These are phyloP conservation scores for Capsella rubella DNA, from an alignment of 441 rosid species.

Conservation along the genomic window DNA sequence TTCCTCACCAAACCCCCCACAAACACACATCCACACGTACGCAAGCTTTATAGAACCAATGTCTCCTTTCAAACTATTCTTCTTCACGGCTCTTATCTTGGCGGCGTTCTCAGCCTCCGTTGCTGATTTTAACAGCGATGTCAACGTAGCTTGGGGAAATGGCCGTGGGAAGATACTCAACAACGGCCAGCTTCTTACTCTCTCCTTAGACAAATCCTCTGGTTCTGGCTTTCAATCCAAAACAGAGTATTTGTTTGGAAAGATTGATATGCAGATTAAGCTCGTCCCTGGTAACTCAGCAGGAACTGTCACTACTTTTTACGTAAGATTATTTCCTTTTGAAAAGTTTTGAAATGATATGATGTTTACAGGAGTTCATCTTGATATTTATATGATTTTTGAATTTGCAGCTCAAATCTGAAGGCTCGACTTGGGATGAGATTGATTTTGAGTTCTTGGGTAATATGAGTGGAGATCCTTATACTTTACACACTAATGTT, in stretches of 20 bases:
- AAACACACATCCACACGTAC: constrained; percentile 30
- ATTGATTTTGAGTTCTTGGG: constrained; percentile 74
- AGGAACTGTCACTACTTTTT: constrained; percentile 71
- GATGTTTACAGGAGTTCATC: not conserved
- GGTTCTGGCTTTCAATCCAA: constrained; percentile 77
- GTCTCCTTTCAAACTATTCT: constrained; percentile 35
- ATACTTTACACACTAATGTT: constrained; percentile 61
- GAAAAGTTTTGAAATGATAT: not conserved
- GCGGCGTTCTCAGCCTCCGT: constrained; percentile 26
- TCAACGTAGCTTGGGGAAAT: constrained; percentile 58
- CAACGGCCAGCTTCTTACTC: constrained; percentile 56
- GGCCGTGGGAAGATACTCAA: constrained; percentile 51
- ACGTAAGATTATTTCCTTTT: constrained; percentile 45
- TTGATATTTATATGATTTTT: constrained; percentile 36
- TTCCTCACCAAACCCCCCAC: constrained; percentile 41
- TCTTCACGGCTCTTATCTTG: constrained; percentile 33
- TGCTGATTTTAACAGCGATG: constrained; percentile 48
- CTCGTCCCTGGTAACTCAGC: constrained; percentile 72
- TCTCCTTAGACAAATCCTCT: constrained; percentile 53
- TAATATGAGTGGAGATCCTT: constrained; percentile 63
- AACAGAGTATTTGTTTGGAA: constrained; percentile 56
- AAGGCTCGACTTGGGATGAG: constrained; percentile 68
- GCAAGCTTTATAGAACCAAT: constrained; percentile 1
- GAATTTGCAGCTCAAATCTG: constrained; percentile 48
- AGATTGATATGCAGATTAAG: constrained; percentile 66